Evolutionary conservation across 192 early-diverging fungal genomes (phyloP), one percentile per base, ranked within the genome.

Genomic region (Entrophospora sp.): DNA sequence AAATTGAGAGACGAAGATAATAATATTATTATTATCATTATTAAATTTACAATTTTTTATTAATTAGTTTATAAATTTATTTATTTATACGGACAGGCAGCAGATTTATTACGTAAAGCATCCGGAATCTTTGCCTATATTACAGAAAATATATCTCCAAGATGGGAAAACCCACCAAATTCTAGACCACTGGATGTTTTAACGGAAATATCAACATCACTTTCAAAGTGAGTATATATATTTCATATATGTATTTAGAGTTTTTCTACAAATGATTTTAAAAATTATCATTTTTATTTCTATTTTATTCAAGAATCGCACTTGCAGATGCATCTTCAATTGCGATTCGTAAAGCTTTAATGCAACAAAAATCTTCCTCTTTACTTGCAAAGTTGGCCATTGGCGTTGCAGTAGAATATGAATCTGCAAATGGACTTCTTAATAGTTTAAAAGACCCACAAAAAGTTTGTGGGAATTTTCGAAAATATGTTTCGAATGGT

Each of bases 381-480:
- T 67, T 84, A 2, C 38, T 76, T 16, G 83, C 80, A 5, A 84
- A 84, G 25, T 45, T 84, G 7, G 77, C 79, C 3, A 76, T 84
- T 24, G 80, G 80, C 5, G 77, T 84, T 25, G 76, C 79, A 27
- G 77, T 73, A 28, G 74, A 82, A 30, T 84, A 84, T 59, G 83
- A 84, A 46, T 75, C 75, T 25, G 83, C 83, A 0, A 75, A 80
- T 59, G 83, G 83, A 0, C 58, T 84, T 20, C 63, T 84, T 5
- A 77, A 77, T 13, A 79, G 80, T 28, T 71, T 82, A 35, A 77
- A 77, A 53, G 75, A 73, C 40, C 48, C 71, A 35, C 70, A 75
- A 32, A 79, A 84, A 57, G 75, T 84, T n/a, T 73, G 78, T 31
- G 61, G 66, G 7, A 80, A 84, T 25, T 76, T 84, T 18, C 70